These are phyloP conservation scores for Cicer cuneatum DNA, from an alignment of 306 rosid species.

Conservation along the genomic window DNA sequence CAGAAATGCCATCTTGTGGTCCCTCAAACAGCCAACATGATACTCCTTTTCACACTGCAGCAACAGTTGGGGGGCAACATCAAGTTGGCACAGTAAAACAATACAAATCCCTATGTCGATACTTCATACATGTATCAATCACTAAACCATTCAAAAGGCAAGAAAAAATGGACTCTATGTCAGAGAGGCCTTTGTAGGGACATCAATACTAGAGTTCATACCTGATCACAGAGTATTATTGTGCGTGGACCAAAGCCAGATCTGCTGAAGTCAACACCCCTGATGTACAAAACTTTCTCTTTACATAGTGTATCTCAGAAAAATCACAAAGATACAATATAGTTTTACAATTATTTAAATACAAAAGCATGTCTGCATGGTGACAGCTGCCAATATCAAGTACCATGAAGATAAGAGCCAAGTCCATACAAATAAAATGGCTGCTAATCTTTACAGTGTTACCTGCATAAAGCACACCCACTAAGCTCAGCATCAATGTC, in stretches of 20 bases:
- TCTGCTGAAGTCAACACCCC: constrained; percentile 91
- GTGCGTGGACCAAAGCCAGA: constrained; percentile 97
- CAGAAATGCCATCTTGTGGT: constrained; percentile 88
- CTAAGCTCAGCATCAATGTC: constrained; percentile 80
- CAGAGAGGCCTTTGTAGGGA: constrained; percentile 24
- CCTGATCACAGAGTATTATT: constrained; percentile 94
- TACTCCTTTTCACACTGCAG: constrained; percentile 94
- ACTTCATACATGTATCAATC: constrained; percentile 25
- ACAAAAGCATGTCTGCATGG: neutral
- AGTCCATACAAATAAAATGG: neutral
- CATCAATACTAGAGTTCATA: constrained; percentile 38
- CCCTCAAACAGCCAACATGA: constrained; percentile 96
- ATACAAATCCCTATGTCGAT: constrained; percentile 14
- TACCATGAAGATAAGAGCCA: constrained; percentile 2
- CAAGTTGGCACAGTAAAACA: constrained; percentile 35
- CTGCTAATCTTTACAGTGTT: constrained; percentile 41
- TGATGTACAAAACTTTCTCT: constrained; percentile 49
- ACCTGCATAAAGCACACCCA: constrained; percentile 95
- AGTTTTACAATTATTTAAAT: constrained; percentile 32
- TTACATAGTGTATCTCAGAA: constrained; percentile 28
- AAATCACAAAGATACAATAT: constrained; percentile 35
- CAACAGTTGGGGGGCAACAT: constrained; percentile 6
- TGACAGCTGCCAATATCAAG: constrained; percentile 9
- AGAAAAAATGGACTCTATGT: neutral
- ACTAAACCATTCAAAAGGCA: constrained; percentile 5